phyloP scores from a whole-genome alignment of 495 filamentous ascomycete species.

The Entonaema liquescens region DNA sequence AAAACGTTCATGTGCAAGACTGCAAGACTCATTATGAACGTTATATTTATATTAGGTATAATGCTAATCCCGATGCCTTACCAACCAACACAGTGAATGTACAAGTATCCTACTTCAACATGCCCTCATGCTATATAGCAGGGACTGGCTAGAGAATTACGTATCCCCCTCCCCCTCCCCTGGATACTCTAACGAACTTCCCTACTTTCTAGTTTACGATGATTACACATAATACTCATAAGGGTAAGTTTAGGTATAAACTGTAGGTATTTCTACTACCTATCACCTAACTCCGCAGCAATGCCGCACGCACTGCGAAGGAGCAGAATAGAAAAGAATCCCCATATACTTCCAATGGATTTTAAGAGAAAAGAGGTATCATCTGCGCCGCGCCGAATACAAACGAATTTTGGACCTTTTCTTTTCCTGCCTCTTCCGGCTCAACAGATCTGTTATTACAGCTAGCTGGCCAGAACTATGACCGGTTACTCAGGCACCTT shows the following conservation, averaged over 20 bases:
- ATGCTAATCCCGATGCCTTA: neutral
- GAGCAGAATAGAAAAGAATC: conserved; percentile 20
- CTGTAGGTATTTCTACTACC: conserved; percentile 30
- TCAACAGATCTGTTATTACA: neutral
- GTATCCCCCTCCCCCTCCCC: neutral
- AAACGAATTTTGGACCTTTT: conserved; percentile 23
- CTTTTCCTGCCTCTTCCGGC: neutral
- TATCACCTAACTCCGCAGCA: conserved; percentile 34
- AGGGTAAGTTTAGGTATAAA: conserved; percentile 28
- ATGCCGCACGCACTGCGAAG: conserved; percentile 28
- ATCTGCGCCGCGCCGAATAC: conserved; percentile 42
- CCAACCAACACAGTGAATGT: neutral
- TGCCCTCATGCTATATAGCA: neutral
- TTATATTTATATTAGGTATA: neutral
- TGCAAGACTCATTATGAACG: neutral
- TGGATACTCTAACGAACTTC: neutral
- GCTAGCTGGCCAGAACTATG: neutral
- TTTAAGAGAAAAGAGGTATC: conserved; percentile 40
- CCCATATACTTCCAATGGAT: conserved; percentile 30
- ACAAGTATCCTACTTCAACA: neutral
- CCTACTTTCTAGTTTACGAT: conserved; percentile 5
- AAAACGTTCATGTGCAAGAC: neutral
- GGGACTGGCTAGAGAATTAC: neutral
- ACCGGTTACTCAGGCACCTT: conserved; percentile 6
- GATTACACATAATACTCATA: conserved; percentile 25